Evolutionary conservation across 306 rosid genomes (phyloP).

Genomic region (Medicago ruthenica): DNA sequence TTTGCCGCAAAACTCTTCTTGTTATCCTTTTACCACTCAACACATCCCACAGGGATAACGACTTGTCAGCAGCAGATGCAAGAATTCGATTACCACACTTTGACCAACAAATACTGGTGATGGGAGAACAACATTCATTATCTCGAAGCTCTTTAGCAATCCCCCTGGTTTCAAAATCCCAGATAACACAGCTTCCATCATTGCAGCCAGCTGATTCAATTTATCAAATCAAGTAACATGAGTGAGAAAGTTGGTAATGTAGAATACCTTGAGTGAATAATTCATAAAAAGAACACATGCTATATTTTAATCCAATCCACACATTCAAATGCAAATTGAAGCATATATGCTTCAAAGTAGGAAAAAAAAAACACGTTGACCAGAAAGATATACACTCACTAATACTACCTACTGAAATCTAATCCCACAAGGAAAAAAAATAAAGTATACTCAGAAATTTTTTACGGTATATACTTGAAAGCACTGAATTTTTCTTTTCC

Average conservation of each 20-base stretch:
- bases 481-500: not conserved
- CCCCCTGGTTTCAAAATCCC: slow-evolving; percentile 98
- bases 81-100: slow-evolving; percentile 47
- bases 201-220: slow-evolving; percentile 86
- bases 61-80: slow-evolving; percentile 91
- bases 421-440: not conserved
- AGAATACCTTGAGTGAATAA: slow-evolving; percentile 18
- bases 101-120: slow-evolving; percentile 47
- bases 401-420: not conserved
- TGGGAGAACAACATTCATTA: slow-evolving; percentile 71
- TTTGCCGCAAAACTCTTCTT: slow-evolving; percentile 69
- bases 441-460: not conserved
- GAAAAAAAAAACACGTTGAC: not conserved
- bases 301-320: slow-evolving; percentile 14
- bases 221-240: slow-evolving; percentile 41
- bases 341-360: not conserved
- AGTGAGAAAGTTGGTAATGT: slow-evolving; percentile 29
- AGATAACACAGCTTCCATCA: slow-evolving; percentile 89
- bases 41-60: slow-evolving; percentile 84
- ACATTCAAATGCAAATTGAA: slow-evolving; percentile 31
- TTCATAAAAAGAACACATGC: slow-evolving; percentile 29
- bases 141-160: slow-evolving; percentile 86
- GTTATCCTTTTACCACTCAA: slow-evolving; percentile 71
- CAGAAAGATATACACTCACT: slow-evolving; percentile 17
- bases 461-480: not conserved